These are phyloP conservation scores for Albugo candida DNA, from an alignment of 352 stramenopile species.

Conservation along the genomic window DNA sequence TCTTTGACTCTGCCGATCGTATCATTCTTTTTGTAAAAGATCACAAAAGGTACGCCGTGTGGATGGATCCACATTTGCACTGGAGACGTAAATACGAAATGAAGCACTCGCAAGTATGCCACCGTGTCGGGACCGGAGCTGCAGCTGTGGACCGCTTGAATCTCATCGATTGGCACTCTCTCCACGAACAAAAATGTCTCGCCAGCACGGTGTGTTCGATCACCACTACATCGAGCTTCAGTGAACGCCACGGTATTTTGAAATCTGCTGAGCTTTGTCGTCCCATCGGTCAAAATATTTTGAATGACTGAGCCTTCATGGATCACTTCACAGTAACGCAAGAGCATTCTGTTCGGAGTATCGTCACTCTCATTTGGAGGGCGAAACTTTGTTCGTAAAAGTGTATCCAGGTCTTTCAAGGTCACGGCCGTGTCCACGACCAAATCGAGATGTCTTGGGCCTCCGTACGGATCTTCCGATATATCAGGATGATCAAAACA, in stretches of 20 bases:
- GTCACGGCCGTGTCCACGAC: slow-evolving; percentile 33
- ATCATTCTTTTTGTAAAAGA: slow-evolving; percentile 44
- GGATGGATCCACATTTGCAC: slow-evolving; percentile 35
- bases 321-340: slow-evolving; percentile 44
- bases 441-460: slow-evolving; percentile 18
- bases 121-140: background rate
- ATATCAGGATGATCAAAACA: slow-evolving; percentile 29
- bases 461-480: slow-evolving; percentile 12
- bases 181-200: slow-evolving; percentile 43
- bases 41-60: slow-evolving; percentile 41
- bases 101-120: background rate
- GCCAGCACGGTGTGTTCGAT: slow-evolving; percentile 12
- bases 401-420: slow-evolving; percentile 24
- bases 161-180: slow-evolving; percentile 17
- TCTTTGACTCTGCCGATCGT: slow-evolving; percentile 47
- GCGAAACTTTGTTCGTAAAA: slow-evolving; percentile 23
- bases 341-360: background rate
- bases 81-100: background rate
- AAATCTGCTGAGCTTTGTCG: background rate
- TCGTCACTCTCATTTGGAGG: no score
- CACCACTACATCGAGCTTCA: slow-evolving; percentile 20
- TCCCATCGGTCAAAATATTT: slow-evolving; percentile 17
- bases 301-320: slow-evolving; percentile 36
- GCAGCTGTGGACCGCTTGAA: background rate
- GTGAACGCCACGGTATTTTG: no score